Percentiles rank a stretch among this genome's conserved stretches.
These are phyloP conservation scores for Citrus australasica DNA, from an alignment of 345 rosid genomes.

Conservation along the genomic window DNA sequence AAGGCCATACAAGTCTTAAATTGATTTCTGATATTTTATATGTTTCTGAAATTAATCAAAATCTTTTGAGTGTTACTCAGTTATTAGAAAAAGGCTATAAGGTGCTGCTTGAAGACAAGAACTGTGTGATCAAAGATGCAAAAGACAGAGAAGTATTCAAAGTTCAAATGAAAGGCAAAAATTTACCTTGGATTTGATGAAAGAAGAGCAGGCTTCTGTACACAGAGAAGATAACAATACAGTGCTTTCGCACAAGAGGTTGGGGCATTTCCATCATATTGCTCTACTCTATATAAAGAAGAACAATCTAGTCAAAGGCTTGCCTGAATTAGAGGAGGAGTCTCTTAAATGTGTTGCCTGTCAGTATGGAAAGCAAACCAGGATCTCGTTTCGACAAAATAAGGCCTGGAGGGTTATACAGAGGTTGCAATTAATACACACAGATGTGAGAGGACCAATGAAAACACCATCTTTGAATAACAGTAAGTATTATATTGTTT, in stretches of 20 bases:
- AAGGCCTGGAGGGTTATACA: neutral
- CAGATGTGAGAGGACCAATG: neutral
- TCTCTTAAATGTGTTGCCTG: too few relatives aligned
- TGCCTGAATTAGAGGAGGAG: too few relatives aligned
- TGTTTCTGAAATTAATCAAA: neutral
- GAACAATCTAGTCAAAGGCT: too few relatives aligned
- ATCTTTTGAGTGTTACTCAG: neutral
- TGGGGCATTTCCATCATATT: neutral
- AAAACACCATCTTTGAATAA: neutral
- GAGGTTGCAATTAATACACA: neutral
- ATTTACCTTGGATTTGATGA: neutral
- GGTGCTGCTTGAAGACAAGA: neutral
- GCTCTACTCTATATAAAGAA: neutral
- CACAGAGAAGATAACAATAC: neutral
- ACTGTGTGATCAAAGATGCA: neutral
- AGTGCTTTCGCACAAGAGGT: constrained; percentile 1
- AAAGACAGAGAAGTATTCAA: neutral
- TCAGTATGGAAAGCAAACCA: too few relatives aligned
- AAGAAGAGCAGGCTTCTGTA: neutral
- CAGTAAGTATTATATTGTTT: too few relatives aligned
- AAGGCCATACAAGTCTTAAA: neutral
- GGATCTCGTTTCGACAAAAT: too few relatives aligned
- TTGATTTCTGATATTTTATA: neutral
- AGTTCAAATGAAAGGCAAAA: neutral
- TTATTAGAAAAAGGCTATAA: neutral